Evolutionary conservation across 2,329 filamentous ascomycete species (phyloP).

Genomic region (Claviceps capensis): DNA sequence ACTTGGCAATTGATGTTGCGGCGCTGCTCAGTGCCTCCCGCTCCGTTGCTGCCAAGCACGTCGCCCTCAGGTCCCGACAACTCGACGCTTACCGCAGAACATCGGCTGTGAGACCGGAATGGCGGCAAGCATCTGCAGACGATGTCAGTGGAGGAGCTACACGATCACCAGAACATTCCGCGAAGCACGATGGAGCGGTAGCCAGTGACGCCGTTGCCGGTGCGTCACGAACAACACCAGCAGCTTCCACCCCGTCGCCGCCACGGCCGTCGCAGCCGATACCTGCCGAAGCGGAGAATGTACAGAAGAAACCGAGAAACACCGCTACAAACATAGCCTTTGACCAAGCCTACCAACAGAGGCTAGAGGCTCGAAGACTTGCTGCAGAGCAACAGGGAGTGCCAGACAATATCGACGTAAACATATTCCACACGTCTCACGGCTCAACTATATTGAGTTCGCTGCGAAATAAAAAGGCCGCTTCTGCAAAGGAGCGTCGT

Average conservation of each 20-base stretch:
- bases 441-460: conserved; percentile 31
- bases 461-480: conserved; percentile 14
- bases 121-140: conserved; percentile 12
- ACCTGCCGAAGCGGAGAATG: background rate
- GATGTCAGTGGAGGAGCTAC: background rate
- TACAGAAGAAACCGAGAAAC: background rate
- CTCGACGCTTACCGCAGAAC: conserved; percentile 35
- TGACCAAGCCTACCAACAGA: conserved; percentile 5
- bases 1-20: conserved; percentile 54
- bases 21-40: conserved; percentile 57
- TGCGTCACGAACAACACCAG: background rate
- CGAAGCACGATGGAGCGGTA: background rate
- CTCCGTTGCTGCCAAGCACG: conserved; percentile 49
- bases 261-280: background rate
- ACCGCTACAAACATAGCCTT: background rate
- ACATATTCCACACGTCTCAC: conserved; percentile 33
- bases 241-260: background rate
- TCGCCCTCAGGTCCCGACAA: conserved; percentile 42
- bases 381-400: conserved; percentile 18
- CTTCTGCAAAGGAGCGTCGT: conserved; percentile 2
- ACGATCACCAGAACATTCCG: background rate
- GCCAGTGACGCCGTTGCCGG: background rate
- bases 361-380: conserved; percentile 1
- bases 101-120: conserved; percentile 27
- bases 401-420: conserved; percentile 28